phyloP scores from a whole-genome alignment of 176 grass and related monocot species.

The Oryza glaberrima region DNA sequence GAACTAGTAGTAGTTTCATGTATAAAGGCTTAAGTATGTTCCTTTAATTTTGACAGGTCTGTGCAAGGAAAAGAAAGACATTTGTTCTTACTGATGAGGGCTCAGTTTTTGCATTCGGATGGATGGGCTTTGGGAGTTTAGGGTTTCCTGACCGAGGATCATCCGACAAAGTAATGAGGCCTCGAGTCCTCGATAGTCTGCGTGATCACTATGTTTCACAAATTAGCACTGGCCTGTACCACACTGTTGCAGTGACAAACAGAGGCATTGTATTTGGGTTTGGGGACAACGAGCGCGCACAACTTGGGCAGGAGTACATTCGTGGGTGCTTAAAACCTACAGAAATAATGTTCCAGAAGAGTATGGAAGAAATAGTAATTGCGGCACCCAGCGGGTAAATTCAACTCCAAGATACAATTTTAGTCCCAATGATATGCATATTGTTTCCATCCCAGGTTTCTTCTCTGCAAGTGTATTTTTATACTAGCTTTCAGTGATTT shows the following conservation, averaged over 20 bases:
- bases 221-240: constrained; percentile 95
- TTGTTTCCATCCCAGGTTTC: constrained; percentile 34
- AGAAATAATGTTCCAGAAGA: constrained; percentile 82
- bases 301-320: constrained; percentile 87
- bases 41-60: constrained; percentile 65
- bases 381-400: constrained; percentile 64
- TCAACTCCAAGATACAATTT: constrained; percentile 13
- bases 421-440: constrained; percentile 24
- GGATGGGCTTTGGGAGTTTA: constrained; percentile 99
- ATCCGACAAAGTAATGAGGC: constrained; percentile 94
- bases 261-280: constrained; percentile 92
- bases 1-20: not conserved
- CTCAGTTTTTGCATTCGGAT: constrained; percentile 90
- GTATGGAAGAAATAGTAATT: constrained; percentile 80
- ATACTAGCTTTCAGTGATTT: constrained; percentile 40
- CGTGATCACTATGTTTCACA: constrained; percentile 73
- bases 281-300: constrained; percentile 95
- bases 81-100: constrained; percentile 92
- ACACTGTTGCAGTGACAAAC: constrained; percentile 89
- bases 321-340: constrained; percentile 89
- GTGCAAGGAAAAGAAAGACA: constrained; percentile 96
- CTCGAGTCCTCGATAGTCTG: constrained; percentile 70
- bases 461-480: constrained; percentile 48
- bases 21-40: constrained; percentile 16
- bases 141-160: constrained; percentile 82